Evolutionary conservation across 129 eudicot species (phyloP), one percentile per base, ranked within the genome.

Genomic region (Lactuca sativa): DNA sequence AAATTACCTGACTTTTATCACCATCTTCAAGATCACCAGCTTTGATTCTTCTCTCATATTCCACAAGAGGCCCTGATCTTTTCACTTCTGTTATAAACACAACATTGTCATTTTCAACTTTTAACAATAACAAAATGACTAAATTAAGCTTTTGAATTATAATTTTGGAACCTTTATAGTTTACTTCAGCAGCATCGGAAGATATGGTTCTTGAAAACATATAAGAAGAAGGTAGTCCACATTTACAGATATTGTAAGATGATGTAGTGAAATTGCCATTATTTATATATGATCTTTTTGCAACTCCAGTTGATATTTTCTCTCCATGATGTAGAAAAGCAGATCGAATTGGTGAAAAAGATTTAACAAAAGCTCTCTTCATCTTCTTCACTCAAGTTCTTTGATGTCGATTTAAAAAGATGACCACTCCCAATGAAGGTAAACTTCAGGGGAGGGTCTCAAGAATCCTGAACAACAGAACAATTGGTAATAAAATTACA

Each of bases 11-110:
- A 66, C 82, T 82, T 55, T 64, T 70, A 85, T 90, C 97, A 76
- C 99, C 99, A 69, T 87, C 93, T 69, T 80, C 74, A 54, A 95
- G 96, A 49, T 95, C 99, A 72, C 96, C 96, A 11, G 89, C 91
- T 53, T 80, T 74, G 60, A 95, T 80, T 83, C 96, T 83, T 38
- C 96, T 82, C 70, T 87, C 89, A 64, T 95, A 95, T 67, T 95
- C 97, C 69, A 85, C 83, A 32, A 95, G 84, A 57, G 96, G 97
- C 55, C 99, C 96, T 41, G 80, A 83, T 41, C 72, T 80, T 37
- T 54, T 69, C 25, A 48, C 68, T 47, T 82, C 96, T 82, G 81
- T 49, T 49, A 60, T 16, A 32, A 1, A 68, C 12, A 68, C 64
- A 60, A 7, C 58, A 40, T 53, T 3, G 18, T 0, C 17, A 49